These are phyloP conservation scores for Pleomassaria siparia DNA, from an alignment of 2,329 filamentous ascomycete genomes.

Conservation along the genomic window DNA sequence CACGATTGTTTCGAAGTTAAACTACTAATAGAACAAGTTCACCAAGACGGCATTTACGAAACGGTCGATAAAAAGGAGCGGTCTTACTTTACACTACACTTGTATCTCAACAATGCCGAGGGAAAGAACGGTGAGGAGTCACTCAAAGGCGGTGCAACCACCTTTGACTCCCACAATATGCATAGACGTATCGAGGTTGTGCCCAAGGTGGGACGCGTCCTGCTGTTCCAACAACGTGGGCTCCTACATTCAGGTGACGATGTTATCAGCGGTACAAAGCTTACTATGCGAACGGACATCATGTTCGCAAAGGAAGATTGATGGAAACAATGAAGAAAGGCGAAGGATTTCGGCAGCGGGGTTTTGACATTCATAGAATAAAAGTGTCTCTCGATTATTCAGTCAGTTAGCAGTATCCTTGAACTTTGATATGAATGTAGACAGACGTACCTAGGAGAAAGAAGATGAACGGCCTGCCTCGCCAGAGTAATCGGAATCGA, in stretches of 20 bases:
- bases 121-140: slow-evolving; percentile 30
- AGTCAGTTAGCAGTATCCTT: slow-evolving; percentile 46
- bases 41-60: slow-evolving; percentile 67
- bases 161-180: slow-evolving; percentile 47
- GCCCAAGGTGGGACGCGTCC: slow-evolving; percentile 54
- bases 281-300: slow-evolving; percentile 58
- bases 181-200: slow-evolving; percentile 45
- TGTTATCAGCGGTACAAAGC: slow-evolving; percentile 56
- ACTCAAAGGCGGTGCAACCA: slow-evolving; percentile 58
- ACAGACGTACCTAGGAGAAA: slow-evolving; percentile 52
- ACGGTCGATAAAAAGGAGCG: slow-evolving; percentile 56
- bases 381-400: not conserved
- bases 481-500: slow-evolving; percentile 93
- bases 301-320: slow-evolving; percentile 49
- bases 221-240: slow-evolving; percentile 59
- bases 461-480: slow-evolving; percentile 70
- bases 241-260: slow-evolving; percentile 59
- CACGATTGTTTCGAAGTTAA: not conserved
- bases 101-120: slow-evolving; percentile 55
- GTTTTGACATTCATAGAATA: not conserved
- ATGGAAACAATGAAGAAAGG: not conserved
- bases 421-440: not conserved
- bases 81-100: slow-evolving; percentile 58
- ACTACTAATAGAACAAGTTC: slow-evolving; percentile 48
- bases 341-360: not conserved